Conservation (phyloP, 176 grass and related monocot genomes). For the Saccharum officinarum region DNA sequence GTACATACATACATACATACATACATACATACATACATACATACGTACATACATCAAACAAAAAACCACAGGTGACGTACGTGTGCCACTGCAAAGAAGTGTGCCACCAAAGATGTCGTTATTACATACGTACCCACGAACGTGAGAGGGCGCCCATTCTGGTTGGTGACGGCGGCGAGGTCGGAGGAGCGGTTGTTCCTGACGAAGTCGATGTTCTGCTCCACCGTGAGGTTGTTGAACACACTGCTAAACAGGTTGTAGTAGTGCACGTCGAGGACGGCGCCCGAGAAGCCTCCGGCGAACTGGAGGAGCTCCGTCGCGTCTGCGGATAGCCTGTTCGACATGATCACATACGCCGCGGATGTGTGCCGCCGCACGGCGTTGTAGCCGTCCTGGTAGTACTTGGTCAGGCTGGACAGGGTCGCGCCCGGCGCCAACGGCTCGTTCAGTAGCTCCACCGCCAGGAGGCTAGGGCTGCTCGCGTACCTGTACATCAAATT, state of each 20-base stretch:
- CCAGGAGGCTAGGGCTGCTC: slow-evolving; percentile 39
- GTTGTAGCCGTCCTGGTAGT: slow-evolving; percentile 68
- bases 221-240: slow-evolving; percentile 38
- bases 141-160: slow-evolving; percentile 43
- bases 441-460: slow-evolving; percentile 73
- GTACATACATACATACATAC: too few species aligned
- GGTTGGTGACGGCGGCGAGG: slow-evolving; percentile 4
- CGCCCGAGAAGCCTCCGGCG: slow-evolving; percentile 5
- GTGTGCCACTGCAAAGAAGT: too few species aligned
- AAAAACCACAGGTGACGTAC: too few species aligned
- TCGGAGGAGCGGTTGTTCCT: slow-evolving; percentile 20
- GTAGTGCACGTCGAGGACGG: slow-evolving; percentile 66
- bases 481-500: slow-evolving; percentile 32
- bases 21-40: too few species aligned
- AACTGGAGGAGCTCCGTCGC: slow-evolving; percentile 51
- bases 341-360: slow-evolving; percentile 68
- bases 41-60: too few species aligned
- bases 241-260: slow-evolving; percentile 42
- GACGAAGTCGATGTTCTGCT: slow-evolving; percentile 64
- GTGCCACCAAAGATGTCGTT: too few species aligned
- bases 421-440: slow-evolving; percentile 43
- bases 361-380: slow-evolving; percentile 57
- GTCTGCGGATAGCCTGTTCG: slow-evolving; percentile 44
- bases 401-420: slow-evolving; percentile 47
- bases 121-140: slow-evolving; percentile 46